phyloP scores from a whole-genome alignment of 2,329 filamentous ascomycete genomes.

The Hymenoscyphus albidus region DNA sequence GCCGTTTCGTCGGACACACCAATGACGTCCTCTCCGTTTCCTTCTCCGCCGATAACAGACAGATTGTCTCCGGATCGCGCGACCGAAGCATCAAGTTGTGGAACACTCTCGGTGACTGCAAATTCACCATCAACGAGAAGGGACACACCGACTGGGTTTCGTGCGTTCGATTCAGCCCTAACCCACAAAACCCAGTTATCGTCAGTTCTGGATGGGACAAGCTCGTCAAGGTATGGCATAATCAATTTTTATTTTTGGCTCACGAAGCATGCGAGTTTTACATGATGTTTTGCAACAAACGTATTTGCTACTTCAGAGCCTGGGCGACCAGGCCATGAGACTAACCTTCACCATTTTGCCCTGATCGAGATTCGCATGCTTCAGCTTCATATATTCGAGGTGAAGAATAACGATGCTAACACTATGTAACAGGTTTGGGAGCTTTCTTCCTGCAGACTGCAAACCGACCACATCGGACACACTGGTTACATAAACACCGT shows the following conservation, averaged over 20 bases:
- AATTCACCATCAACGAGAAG: slow-evolving; percentile 99
- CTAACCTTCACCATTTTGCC: slow-evolving; percentile 79
- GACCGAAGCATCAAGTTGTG: slow-evolving; percentile 99
- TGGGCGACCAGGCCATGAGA: slow-evolving; percentile 82
- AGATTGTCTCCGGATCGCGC: slow-evolving; percentile 98
- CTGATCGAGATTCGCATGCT: slow-evolving; percentile 54
- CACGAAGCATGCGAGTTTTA: slow-evolving; percentile 40
- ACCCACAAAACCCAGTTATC: slow-evolving; percentile 99
- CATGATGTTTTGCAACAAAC: slow-evolving; percentile 92
- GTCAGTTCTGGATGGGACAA: slow-evolving; percentile 99
- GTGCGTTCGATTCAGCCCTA: slow-evolving; percentile 98
- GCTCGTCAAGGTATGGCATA: slow-evolving; percentile 90
- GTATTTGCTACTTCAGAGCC: slow-evolving; percentile 99
- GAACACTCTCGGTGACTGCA: slow-evolving; percentile 99
- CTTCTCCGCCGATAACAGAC: slow-evolving; percentile 99
- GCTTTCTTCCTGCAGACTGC: slow-evolving; percentile 97
- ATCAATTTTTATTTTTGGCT: slow-evolving; percentile 15
- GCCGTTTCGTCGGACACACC: slow-evolving; percentile 98
- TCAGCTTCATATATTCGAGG: slow-evolving; percentile 10
- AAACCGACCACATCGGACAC: slow-evolving; percentile 99
- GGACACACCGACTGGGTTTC: slow-evolving; percentile 99
- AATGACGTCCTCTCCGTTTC: slow-evolving; percentile 99
- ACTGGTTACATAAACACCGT: slow-evolving; percentile 99
- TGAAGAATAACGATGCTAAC: slow-evolving; percentile 20
- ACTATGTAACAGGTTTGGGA: slow-evolving; percentile 78